Evolutionary conservation across 2,329 filamentous ascomycete genomes (phyloP).

Genomic region (Aspergillus costaricaensis): DNA sequence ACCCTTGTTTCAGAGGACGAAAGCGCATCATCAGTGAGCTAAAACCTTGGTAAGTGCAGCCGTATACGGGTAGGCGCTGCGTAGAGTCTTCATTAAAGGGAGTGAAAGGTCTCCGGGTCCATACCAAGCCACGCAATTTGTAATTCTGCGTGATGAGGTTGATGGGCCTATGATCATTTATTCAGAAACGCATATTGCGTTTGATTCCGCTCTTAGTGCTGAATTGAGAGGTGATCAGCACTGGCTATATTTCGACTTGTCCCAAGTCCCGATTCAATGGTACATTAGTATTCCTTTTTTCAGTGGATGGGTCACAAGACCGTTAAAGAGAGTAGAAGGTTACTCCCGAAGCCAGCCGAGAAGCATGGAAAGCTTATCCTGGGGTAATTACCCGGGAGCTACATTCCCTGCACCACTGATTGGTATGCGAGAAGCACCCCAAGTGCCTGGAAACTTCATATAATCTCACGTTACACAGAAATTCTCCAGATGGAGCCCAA

Average conservation of each 20-base stretch:
- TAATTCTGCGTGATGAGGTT: background rate
- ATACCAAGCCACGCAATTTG: background rate
- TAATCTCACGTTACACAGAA: no score
- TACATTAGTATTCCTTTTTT: no score
- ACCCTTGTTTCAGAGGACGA: background rate
- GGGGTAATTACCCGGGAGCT: no score
- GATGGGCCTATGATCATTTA: no score
- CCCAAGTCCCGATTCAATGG: background rate
- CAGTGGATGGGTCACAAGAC: no score
- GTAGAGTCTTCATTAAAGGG: background rate
- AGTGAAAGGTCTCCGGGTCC: background rate
- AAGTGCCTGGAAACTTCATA: no score
- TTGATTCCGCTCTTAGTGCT: background rate
- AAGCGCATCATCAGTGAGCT: background rate
- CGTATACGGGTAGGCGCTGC: background rate
- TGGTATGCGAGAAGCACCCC: no score
- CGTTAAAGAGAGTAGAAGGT: no score
- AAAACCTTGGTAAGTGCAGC: background rate
- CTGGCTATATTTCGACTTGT: background rate
- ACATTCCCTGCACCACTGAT: no score
- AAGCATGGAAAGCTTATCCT: no score
- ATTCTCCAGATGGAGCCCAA: no score
- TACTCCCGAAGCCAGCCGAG: no score
- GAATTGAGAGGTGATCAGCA: background rate
- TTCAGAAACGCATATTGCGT: background rate